Conservation (phyloP, 1,284 basidiomycete genomes). For the Filobasidium uniguttulatum region DNA sequence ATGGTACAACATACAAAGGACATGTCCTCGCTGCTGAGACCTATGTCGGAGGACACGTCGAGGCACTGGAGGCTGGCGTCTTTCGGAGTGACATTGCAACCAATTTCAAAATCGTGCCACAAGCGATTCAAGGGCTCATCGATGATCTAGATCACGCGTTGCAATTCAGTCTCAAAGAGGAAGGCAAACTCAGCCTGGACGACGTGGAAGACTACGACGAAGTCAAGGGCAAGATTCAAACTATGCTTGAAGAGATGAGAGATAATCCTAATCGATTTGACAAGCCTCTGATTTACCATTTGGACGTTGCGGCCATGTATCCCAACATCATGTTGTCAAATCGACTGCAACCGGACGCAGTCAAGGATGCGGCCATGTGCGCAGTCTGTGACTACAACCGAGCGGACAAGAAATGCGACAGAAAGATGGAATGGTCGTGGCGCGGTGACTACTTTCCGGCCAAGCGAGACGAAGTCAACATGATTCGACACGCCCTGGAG, state of each 20-base stretch:
- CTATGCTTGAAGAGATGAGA: conserved; percentile 73
- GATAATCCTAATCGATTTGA: conserved; percentile 81
- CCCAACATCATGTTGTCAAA: conserved; percentile 99
- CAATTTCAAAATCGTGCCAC: conserved; percentile 87
- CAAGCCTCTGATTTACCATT: conserved; percentile 92
- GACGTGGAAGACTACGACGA: conserved; percentile 91
- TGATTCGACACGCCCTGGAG: conserved; percentile 94
- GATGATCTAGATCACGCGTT: conserved; percentile 86
- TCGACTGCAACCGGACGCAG: conserved; percentile 93
- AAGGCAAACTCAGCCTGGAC: conserved; percentile 67
- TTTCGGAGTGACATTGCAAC: conserved; percentile 92
- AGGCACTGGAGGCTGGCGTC: conserved; percentile 95
- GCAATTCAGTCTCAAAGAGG: conserved; percentile 75
- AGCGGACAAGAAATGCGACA: conserved; percentile 87
- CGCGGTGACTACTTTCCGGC: conserved; percentile 97
- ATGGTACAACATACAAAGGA: conserved; percentile 87
- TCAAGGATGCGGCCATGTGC: conserved; percentile 91
- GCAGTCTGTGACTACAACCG: conserved; percentile 98
- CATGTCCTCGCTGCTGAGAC: conserved; percentile 94
- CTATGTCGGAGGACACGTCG: conserved; percentile 97
- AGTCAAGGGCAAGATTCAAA: conserved; percentile 66
- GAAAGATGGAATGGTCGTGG: conserved; percentile 96
- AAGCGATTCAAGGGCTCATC: conserved; percentile 80
- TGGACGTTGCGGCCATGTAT: conserved; percentile 99
- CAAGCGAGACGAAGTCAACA: conserved; percentile 94